Evolutionary conservation across 768 basidiomycete genomes (phyloP).

Genomic region (Thelephora ganbajun): DNA sequence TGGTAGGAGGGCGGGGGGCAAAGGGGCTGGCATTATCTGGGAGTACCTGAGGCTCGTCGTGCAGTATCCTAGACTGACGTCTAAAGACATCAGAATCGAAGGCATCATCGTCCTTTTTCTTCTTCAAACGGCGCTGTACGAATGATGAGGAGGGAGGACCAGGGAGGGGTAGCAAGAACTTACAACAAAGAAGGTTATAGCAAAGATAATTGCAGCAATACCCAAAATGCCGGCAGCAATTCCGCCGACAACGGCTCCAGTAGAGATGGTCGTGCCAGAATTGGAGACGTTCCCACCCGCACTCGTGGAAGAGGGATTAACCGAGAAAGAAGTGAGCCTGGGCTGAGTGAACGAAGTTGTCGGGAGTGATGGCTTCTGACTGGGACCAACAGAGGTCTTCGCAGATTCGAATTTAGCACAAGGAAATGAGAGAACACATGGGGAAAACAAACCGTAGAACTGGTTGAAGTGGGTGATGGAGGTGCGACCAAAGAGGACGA

Average conservation of each 20-base stretch:
- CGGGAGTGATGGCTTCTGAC: background rate
- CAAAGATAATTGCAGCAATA: slow-evolving; percentile 17
- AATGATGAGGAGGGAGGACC: slow-evolving; percentile 4
- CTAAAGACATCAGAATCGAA: slow-evolving; percentile 49
- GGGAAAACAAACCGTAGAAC: background rate
- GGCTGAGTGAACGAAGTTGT: slow-evolving; percentile 5
- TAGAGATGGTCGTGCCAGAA: slow-evolving; percentile 2
- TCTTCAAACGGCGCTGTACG: slow-evolving; percentile 13
- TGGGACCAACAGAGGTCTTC: background rate
- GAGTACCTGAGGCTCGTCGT: slow-evolving; percentile 23
- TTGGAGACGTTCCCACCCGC: background rate
- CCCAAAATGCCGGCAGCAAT: slow-evolving; percentile 22
- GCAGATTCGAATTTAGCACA: background rate
- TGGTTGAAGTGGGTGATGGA: background rate
- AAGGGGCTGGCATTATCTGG: slow-evolving; percentile 21
- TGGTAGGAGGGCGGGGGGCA: slow-evolving; percentile 48
- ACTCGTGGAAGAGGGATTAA: background rate
- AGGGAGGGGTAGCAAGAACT: slow-evolving; percentile 7
- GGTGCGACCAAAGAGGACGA: slow-evolving; percentile 1
- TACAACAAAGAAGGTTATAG: slow-evolving; percentile 22
- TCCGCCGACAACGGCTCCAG: slow-evolving; percentile 20
- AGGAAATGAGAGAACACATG: background rate
- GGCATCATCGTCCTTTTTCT: slow-evolving; percentile 15
- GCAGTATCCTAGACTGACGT: slow-evolving; percentile 46
- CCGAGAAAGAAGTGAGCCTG: background rate